phyloP scores from a whole-genome alignment of 169 alveolate genomes.

The Cardiosporidium cionae region DNA sequence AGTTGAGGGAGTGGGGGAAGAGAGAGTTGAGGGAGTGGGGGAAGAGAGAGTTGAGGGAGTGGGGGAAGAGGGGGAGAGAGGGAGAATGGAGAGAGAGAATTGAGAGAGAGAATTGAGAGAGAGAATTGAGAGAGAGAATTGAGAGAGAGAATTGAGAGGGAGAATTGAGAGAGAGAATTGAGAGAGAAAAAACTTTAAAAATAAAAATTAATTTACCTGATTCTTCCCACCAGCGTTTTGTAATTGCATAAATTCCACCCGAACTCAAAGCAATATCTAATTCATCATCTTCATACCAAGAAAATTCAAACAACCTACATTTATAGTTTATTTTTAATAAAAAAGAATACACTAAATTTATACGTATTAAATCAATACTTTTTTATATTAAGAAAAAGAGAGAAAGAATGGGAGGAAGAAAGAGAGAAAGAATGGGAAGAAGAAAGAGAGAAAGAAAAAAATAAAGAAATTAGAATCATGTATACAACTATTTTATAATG shows the following conservation, averaged over 20 bases:
- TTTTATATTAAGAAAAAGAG: not conserved
- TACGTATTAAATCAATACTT: no score
- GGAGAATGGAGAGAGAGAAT: no score
- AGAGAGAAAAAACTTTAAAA: not conserved
- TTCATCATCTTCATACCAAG: slow-evolving; percentile 41
- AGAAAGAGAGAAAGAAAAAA: no score
- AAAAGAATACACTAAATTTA: no score
- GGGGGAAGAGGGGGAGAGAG: no score
- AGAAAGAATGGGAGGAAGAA: not conserved
- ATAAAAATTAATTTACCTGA: slow-evolving; percentile 21
- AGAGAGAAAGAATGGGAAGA: not conserved
- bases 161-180: not conserved
- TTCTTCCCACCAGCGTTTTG: slow-evolving; percentile 52
- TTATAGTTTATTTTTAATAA: no score
- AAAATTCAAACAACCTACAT: slow-evolving; percentile 5
- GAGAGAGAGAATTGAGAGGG: not conserved
- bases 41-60: no score
- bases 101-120: no score
- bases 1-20: no score
- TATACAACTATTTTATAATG: no score
- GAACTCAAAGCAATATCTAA: slow-evolving; percentile 47
- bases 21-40: no score
- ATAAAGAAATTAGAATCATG: no score
- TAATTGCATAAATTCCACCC: slow-evolving; percentile 50
- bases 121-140: not conserved